phyloP scores from a whole-genome alignment of 176 grass and related monocot species.

The Cenchrus fungigraminus region DNA sequence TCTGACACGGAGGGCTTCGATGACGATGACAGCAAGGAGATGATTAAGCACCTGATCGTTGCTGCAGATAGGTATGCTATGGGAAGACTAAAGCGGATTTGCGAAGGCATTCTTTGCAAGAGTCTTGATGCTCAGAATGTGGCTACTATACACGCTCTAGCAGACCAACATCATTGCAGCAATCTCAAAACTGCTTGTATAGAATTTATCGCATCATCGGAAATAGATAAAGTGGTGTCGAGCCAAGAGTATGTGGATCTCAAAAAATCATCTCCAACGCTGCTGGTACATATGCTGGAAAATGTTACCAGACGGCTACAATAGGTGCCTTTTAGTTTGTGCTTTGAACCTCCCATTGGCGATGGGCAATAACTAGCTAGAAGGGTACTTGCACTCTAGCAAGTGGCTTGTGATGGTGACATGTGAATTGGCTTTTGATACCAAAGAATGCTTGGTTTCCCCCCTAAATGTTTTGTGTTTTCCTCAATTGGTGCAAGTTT shows the following conservation, averaged over 20 bases:
- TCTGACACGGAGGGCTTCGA: background rate
- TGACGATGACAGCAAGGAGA: background rate
- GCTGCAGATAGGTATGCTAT: background rate
- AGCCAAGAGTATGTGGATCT: background rate
- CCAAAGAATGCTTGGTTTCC: too few relatives aligned
- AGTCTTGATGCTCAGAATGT: background rate
- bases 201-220: background rate
- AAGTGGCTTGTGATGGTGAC: too few relatives aligned
- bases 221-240: background rate
- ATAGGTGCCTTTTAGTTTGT: background rate
- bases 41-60: background rate
- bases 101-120: background rate
- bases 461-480: too few relatives aligned
- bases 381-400: too few relatives aligned
- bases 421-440: too few relatives aligned
- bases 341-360: too few relatives aligned
- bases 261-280: background rate
- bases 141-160: background rate
- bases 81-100: background rate
- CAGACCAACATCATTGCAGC: background rate
- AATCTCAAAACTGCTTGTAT: background rate
- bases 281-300: background rate
- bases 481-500: too few relatives aligned
- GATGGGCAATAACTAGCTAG: too few relatives aligned
- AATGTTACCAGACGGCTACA: background rate